phyloP scores from a whole-genome alignment of 225 moss, liverwort and hornwort species.

The Anthoceros angustus region DNA sequence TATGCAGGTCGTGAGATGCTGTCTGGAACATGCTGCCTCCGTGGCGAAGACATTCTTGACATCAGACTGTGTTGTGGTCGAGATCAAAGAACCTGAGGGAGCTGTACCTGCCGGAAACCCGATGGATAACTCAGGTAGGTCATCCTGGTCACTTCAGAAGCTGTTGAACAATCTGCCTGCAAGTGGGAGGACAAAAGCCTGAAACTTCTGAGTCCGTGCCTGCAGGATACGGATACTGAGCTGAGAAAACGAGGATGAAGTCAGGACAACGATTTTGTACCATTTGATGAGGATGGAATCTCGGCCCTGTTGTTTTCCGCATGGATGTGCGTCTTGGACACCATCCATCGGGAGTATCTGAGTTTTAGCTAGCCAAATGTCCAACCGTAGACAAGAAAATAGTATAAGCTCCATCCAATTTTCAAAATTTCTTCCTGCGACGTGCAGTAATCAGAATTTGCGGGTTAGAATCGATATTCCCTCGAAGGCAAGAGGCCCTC shows the following conservation, averaged over 20 bases:
- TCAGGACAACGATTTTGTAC: not conserved
- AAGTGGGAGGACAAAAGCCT: not conserved
- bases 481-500: too few species aligned
- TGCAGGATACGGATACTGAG: conserved; percentile 85
- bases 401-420: too few species aligned
- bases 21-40: conserved; percentile 94
- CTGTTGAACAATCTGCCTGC: not conserved
- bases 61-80: conserved; percentile 90
- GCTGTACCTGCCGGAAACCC: conserved; percentile 33
- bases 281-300: not conserved
- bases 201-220: not conserved
- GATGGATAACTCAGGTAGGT: conserved; percentile 74
- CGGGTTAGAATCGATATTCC: too few species aligned
- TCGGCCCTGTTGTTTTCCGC: too few species aligned
- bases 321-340: too few species aligned
- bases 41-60: conserved; percentile 93
- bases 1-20: conserved; percentile 78
- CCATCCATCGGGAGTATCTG: too few species aligned
- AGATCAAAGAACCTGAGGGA: conserved; percentile 65
- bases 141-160: not conserved
- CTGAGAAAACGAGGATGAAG: not conserved
- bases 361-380: too few species aligned
- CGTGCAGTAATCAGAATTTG: too few species aligned
- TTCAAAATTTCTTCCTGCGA: too few species aligned
- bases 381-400: too few species aligned